These are phyloP conservation scores for Sporothrix protearum DNA, from an alignment of 2,329 filamentous ascomycete genomes.

Conservation along the genomic window DNA sequence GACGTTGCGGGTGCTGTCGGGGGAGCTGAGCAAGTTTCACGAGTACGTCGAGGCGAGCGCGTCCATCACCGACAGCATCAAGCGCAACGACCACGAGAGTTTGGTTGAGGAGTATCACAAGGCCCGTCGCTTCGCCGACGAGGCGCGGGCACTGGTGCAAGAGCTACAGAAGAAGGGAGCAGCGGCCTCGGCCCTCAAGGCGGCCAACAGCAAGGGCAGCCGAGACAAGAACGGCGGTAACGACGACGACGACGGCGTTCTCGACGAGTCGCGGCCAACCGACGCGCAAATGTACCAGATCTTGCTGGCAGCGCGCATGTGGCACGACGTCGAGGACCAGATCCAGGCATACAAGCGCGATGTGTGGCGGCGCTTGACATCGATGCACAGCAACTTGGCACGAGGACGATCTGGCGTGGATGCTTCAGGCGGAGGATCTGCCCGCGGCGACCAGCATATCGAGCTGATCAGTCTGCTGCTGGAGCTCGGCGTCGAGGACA, in stretches of 20 bases:
- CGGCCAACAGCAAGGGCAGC: neutral
- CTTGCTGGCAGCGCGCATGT: slow-evolving; percentile 86
- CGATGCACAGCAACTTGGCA: slow-evolving; percentile 55
- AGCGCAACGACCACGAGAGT: slow-evolving; percentile 83
- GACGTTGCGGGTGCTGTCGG: slow-evolving; percentile 72
- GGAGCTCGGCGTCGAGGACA: slow-evolving; percentile 93
- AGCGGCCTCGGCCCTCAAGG: neutral
- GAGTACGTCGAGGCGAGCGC: slow-evolving; percentile 79
- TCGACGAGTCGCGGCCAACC: slow-evolving; percentile 50
- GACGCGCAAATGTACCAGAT: slow-evolving; percentile 83
- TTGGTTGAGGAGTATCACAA: slow-evolving; percentile 82
- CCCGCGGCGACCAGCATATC: slow-evolving; percentile 74
- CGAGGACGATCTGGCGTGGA: neutral
- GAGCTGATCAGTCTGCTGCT: slow-evolving; percentile 83
- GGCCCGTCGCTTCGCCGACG: slow-evolving; percentile 77
- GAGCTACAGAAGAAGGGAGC: slow-evolving; percentile 34
- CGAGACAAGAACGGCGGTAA: neutral
- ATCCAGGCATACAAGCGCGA: slow-evolving; percentile 84
- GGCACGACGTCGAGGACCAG: slow-evolving; percentile 87
- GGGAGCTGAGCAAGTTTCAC: slow-evolving; percentile 72
- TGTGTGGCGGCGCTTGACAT: slow-evolving; percentile 76
- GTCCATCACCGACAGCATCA: slow-evolving; percentile 76
- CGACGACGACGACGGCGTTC: neutral
- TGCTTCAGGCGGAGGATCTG: slow-evolving; percentile 30
- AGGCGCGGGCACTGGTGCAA: slow-evolving; percentile 67